phyloP scores from a whole-genome alignment of 2,329 filamentous ascomycete species.

The Aspergillus japonicus region DNA sequence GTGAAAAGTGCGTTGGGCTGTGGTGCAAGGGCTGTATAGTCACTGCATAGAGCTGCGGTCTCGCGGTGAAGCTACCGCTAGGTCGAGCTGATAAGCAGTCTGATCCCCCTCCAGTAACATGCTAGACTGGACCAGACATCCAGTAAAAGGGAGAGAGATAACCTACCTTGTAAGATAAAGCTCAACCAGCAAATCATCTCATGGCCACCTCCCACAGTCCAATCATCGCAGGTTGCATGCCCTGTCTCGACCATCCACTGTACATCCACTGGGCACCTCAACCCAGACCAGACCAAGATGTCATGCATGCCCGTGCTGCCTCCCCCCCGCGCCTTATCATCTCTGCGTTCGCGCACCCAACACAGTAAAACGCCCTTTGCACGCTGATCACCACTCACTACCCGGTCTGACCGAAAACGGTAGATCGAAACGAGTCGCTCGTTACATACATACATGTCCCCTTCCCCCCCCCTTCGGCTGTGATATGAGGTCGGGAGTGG shows the following conservation, averaged over 20 bases:
- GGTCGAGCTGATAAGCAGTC: no score
- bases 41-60: no score
- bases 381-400: neutral
- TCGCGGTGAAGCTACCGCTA: neutral
- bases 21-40: no score
- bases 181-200: neutral
- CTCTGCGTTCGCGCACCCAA: conserved; percentile 24
- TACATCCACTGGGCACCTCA: neutral
- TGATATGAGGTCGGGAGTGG: neutral
- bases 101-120: no score
- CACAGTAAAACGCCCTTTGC: conserved; percentile 12
- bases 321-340: conserved; percentile 1
- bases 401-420: neutral
- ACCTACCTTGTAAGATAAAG: neutral
- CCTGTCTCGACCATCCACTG: no score
- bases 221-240: no score
- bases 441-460: neutral
- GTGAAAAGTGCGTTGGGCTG: no score
- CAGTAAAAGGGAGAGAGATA: no score
- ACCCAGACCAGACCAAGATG: neutral
- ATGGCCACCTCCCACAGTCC: no score
- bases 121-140: no score
- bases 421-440: neutral
- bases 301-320: neutral
- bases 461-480: neutral